Base-by-base conservation (phyloP, 2,329 filamentous ascomycete species). In the Xylaria sp. region DNA sequence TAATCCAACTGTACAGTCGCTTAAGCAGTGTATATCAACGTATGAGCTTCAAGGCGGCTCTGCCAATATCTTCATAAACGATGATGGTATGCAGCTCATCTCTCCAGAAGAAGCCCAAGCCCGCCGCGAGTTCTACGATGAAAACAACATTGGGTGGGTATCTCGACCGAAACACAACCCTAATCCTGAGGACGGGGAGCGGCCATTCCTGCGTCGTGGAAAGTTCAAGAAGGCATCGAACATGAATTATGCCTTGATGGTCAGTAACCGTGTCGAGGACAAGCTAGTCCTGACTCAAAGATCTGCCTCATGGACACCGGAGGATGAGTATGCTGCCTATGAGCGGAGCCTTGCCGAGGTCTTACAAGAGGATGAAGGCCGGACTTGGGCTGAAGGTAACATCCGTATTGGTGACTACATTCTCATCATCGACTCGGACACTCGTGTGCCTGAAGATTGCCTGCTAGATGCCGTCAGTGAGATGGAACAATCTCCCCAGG, bases 381-480 rank as follows among this genome's bases (percentile, higher is more conserved):
- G 90, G 31, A 91, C 91, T 31, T 92, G 90, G 91, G 92, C 92
- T 20, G 92, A 93, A 75, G 93, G 93, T 68, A 94, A 96, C 78
- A 90, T 97, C 72, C 92, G 93, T 58, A 83, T 96, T 25, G 93
- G 93, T 63, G 93, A 96, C 79, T 94, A 94, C 78, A 92, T 94
- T 66, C 82, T 92, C 36, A 81, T 94, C 66, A 91, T 93, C 75
- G 91, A 93, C 80, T 93, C 91, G 1, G 91, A 94, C 78, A 94
- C 91, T 33, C 90, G 91, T 78, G 91, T 93, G 2, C 92, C 92
- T 1, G 81, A 85, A 44, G 92, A 94, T 78, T 95, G 92, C 74
- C 83, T 95, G 67, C 83, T 94, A 5, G 92, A 94, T 74, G 91
- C 91, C 47, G 91, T 92, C 53, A 92, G 89, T 56, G 92, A 95